Evolutionary conservation across 805 yeast genomes (phyloP).

Genomic region (Pichia nanzhaoensis): DNA sequence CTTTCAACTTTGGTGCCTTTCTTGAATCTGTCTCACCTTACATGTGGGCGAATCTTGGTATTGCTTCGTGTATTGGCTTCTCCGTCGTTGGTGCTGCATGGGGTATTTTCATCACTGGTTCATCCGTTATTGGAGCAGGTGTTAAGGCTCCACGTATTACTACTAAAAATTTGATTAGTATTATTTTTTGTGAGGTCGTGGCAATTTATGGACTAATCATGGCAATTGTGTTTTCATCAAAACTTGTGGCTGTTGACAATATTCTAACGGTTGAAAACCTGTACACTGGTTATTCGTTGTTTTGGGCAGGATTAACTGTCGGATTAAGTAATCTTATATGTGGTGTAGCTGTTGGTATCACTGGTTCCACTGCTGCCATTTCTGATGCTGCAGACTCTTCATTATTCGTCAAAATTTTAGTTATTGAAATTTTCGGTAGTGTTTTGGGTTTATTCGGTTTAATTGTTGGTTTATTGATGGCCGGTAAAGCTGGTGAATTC

Average conservation of each 20-base stretch:
- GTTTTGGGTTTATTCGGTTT: slow-evolving; percentile 93
- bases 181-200: slow-evolving; percentile 98
- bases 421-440: slow-evolving; percentile 95
- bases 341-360: slow-evolving; percentile 95
- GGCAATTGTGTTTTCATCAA: slow-evolving; percentile 94
- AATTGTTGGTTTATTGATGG: slow-evolving; percentile 95
- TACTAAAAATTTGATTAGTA: slow-evolving; percentile 91
- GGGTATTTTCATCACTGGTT: slow-evolving; percentile 96
- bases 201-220: slow-evolving; percentile 97
- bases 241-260: slow-evolving; percentile 62
- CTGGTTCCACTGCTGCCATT: slow-evolving; percentile 98
- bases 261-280: slow-evolving; percentile 75
- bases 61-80: slow-evolving; percentile 84
- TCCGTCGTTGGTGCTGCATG: slow-evolving; percentile 98
- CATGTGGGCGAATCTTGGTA: slow-evolving; percentile 94
- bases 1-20: slow-evolving; percentile 86
- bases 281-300: slow-evolving; percentile 90
- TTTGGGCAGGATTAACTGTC: slow-evolving; percentile 98
- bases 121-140: slow-evolving; percentile 95
- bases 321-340: slow-evolving; percentile 90
- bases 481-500: slow-evolving; percentile 89
- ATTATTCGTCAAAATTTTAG: slow-evolving; percentile 90
- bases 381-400: slow-evolving; percentile 97
- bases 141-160: slow-evolving; percentile 96
- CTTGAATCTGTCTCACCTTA: slow-evolving; percentile 84